Conservation (phyloP, 441 rosid species). For the Theobroma grandiflorum region DNA sequence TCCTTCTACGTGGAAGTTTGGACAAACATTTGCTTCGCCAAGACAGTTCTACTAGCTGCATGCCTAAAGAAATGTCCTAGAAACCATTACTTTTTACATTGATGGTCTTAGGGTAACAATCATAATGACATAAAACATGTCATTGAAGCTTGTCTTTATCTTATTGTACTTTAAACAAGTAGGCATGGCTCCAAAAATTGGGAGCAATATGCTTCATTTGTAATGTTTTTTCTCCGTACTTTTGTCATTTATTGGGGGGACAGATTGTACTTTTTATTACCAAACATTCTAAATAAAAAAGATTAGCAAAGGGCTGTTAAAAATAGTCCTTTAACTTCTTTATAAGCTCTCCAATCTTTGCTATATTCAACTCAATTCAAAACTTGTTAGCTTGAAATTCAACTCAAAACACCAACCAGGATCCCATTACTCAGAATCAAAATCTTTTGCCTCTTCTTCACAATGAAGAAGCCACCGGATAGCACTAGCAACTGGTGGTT, state of each 20-base stretch:
- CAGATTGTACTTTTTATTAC: too few relatives aligned
- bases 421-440: too few relatives aligned
- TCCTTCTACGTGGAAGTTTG: constrained; percentile 73
- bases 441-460: too few relatives aligned
- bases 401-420: too few relatives aligned
- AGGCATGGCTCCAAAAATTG: neutral
- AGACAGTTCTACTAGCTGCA: constrained; percentile 49
- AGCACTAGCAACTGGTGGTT: too few relatives aligned
- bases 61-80: neutral
- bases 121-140: neutral
- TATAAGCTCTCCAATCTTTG: neutral
- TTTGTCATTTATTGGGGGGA: too few relatives aligned
- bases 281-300: neutral
- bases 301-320: neutral
- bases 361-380: too few relatives aligned
- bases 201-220: neutral
- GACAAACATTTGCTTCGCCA: constrained; percentile 75
- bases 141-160: neutral
- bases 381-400: too few relatives aligned
- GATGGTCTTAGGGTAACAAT: neutral
- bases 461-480: too few relatives aligned
- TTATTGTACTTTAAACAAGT: neutral
- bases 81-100: constrained; percentile 3
- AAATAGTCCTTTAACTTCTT: neutral
- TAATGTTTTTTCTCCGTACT: too few relatives aligned